Evolutionary conservation across 2,329 filamentous ascomycete species (phyloP), one percentile per base, ranked within the genome.

Genomic region (Leptographium wingfieldii): DNA sequence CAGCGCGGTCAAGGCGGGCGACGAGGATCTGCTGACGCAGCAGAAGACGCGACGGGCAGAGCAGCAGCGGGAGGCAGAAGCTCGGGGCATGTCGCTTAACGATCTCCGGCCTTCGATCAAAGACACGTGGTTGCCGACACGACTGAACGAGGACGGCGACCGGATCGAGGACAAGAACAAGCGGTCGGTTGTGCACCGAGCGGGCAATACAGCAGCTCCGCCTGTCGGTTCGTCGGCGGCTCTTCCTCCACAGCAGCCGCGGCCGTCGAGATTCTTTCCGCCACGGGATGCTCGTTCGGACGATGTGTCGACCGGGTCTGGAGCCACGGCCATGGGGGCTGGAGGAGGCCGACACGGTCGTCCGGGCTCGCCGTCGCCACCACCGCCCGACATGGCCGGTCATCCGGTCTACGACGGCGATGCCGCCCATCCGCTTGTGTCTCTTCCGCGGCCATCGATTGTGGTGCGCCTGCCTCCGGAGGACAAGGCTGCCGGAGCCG

Each of bases 381-480:
- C 88, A 3, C 88, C 89, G 55, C 86, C 86, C 0, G 84, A 82
- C 25, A 83, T 82, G 71, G 79, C 82, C 63, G 84, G 80, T 11
- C 88, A 92, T 67, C 88, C 88, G 6, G 88, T 80, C 2, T 89
- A 88, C 65, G 83, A 85, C 65, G 85, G 87, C 35, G 82, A 89
- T 66, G 76, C 74, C 1, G 73, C 74, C 40, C 83, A 80, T 61
- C 88, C 88, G 3, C 80, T 85, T 60, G 87, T 92, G 9, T 84
- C 82, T 43, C 73, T 92, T 10, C 88, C 88, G 0, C 81, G 77
- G 46, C 83, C 84, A 9, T 80, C 86, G 59, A 89, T 90, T 38
- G 81, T 90, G 31, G 92, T 97, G 14, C 90, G 86, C 68, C 79
- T 97, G 4, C 92, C 90, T 3, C 60, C 69, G 14, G 90, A 88